phyloP scores from a whole-genome alignment of 2,329 filamentous ascomycete species.

The Trichoderma semiorbis region DNA sequence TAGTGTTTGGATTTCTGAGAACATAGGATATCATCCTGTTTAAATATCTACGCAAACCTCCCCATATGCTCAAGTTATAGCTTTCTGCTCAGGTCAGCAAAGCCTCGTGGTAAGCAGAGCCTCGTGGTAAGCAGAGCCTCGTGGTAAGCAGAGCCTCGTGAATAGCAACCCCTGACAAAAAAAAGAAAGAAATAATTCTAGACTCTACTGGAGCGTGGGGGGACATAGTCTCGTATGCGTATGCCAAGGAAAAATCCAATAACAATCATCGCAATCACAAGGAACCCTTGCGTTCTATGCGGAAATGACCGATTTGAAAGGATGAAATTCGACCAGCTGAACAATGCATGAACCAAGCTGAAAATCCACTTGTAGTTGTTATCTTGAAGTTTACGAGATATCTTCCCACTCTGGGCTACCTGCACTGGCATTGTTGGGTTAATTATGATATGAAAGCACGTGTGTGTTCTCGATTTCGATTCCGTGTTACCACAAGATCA shows the following conservation, averaged over 20 bases:
- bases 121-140: too few species aligned
- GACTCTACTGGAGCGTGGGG: too few species aligned
- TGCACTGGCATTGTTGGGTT: neutral
- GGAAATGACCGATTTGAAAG: neutral
- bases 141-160: too few species aligned
- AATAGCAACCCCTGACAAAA: too few species aligned
- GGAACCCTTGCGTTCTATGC: too few species aligned
- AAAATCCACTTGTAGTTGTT: neutral
- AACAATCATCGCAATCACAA: too few species aligned
- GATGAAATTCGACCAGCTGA: neutral
- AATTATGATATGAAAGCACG: neutral
- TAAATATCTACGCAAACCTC: neutral
- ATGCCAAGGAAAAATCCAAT: too few species aligned
- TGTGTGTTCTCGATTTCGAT: neutral
- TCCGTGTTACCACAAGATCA: neutral
- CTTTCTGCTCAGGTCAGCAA: neutral
- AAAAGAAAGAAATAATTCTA: too few species aligned
- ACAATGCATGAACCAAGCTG: neutral
- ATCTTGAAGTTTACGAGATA: neutral
- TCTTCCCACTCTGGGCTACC: neutral
- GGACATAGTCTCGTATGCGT: too few species aligned
- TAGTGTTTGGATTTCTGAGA: neutral
- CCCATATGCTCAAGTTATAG: neutral
- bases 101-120: too few species aligned
- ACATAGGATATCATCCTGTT: neutral